Percentiles rank a stretch among this genome's conserved stretches.
Evolutionary conservation across 2,329 filamentous ascomycete genomes (phyloP).

Genomic region (Neofusicoccum kwambonambiense): DNA sequence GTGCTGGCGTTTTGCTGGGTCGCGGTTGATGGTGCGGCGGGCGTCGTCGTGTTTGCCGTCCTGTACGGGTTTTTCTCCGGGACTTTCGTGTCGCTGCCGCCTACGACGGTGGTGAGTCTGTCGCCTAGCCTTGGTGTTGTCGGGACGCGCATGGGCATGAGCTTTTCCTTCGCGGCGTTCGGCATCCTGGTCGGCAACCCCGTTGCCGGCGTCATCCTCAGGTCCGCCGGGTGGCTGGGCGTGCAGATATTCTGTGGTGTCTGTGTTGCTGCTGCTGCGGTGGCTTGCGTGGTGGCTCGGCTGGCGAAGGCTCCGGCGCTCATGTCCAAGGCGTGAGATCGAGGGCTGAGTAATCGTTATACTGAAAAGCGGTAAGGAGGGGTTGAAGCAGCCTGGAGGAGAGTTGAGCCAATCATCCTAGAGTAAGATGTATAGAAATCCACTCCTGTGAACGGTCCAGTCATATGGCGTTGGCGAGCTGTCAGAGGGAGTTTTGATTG

Average conservation of each 20-base stretch:
- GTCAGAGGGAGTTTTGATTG: no score
- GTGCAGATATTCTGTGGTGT: background rate
- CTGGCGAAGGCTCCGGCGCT: background rate
- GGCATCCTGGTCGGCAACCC: conserved; percentile 57
- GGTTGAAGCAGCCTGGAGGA: no score
- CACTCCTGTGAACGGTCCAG: no score
- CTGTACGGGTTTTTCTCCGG: conserved; percentile 53
- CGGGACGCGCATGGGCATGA: conserved; percentile 50
- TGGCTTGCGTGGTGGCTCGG: background rate
- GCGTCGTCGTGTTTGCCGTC: conserved; percentile 41
- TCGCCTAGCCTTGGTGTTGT: conserved; percentile 47
- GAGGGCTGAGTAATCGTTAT: no score
- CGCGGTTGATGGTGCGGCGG: conserved; percentile 21
- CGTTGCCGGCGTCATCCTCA: conserved; percentile 49
- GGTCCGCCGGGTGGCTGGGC: background rate
- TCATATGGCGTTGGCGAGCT: no score
- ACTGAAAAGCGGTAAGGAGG: no score
- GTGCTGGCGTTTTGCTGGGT: conserved; percentile 3
- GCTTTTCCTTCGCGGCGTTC: conserved; percentile 51
- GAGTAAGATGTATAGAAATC: no score
- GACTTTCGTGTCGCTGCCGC: conserved; percentile 46
- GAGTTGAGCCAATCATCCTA: no score
- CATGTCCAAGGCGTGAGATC: background rate
- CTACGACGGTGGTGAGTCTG: conserved; percentile 47
- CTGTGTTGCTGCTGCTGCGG: background rate